Evolutionary conservation across 2,329 filamentous ascomycete genomes (phyloP).

Genomic region (Helicocarpus griseus): DNA sequence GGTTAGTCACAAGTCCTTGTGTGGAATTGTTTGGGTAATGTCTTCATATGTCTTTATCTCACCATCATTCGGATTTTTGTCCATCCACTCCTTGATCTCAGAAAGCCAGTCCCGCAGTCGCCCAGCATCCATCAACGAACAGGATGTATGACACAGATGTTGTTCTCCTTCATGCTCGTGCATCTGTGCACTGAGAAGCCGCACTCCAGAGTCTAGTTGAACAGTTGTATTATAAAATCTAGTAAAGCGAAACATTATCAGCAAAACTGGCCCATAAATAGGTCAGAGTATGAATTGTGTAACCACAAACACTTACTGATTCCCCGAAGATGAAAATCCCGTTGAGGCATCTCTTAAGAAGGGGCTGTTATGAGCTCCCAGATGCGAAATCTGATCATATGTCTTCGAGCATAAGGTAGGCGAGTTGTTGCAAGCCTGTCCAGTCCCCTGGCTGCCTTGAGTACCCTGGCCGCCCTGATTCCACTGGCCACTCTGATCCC

Average conservation of each 20-base stretch:
- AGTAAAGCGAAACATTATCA: background rate
- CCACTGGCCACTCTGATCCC: too few species aligned
- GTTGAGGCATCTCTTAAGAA: constrained; percentile 59
- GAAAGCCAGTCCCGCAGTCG: constrained; percentile 54
- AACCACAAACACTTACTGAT: constrained; percentile 46
- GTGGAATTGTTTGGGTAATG: too few species aligned
- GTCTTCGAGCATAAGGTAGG: constrained; percentile 59
- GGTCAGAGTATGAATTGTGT: background rate
- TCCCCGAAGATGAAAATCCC: constrained; percentile 54
- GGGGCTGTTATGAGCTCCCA: constrained; percentile 66
- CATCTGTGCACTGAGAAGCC: constrained; percentile 62
- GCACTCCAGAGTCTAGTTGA: constrained; percentile 61
- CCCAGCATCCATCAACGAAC: constrained; percentile 59
- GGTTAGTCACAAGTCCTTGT: too few species aligned
- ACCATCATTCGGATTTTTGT: constrained; percentile 56
- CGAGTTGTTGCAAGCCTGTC: constrained; percentile 66
- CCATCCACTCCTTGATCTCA: constrained; percentile 59
- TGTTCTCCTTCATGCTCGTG: constrained; percentile 52
- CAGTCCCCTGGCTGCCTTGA: too few species aligned
- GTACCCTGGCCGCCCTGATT: too few species aligned
- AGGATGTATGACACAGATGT: constrained; percentile 61
- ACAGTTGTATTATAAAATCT: constrained; percentile 56
- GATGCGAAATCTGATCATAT: constrained; percentile 68
- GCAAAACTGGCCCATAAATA: background rate
- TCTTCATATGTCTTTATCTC: too few species aligned